Percentiles rank a stretch among this genome's conserved stretches.
These are phyloP conservation scores for Pouteria campechiana DNA, from an alignment of 179 eudicot genomes.

Conservation along the genomic window DNA sequence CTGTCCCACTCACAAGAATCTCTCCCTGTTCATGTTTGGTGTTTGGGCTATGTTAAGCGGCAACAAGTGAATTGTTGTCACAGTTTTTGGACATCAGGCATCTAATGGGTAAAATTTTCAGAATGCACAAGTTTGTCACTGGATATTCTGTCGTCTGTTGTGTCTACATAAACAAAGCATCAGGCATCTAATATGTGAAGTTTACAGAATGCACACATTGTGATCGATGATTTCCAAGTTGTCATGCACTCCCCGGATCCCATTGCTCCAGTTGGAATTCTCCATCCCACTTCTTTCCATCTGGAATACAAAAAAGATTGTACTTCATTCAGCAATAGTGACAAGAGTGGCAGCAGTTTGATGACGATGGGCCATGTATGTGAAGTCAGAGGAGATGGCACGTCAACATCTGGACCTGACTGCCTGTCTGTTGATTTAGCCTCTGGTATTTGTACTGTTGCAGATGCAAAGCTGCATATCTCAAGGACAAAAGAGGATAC, in stretches of 20 bases:
- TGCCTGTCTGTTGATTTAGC: constrained; percentile 11
- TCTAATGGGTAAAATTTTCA: too few species aligned
- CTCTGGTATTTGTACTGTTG: constrained; percentile 9
- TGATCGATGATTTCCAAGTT: constrained; percentile 75
- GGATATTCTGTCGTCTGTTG: too few species aligned
- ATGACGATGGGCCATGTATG: constrained; percentile 29
- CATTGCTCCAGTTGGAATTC: constrained; percentile 94
- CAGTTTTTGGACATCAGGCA: too few species aligned
- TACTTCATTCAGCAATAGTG: constrained; percentile 14
- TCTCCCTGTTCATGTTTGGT: too few species aligned
- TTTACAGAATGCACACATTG: constrained; percentile 79
- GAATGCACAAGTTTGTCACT: too few species aligned
- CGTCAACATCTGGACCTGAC: constrained; percentile 10
- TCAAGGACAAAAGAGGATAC: constrained; percentile 44
- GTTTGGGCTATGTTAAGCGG: too few species aligned
- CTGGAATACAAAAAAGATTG: constrained; percentile 45
- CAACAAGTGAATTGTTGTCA: too few species aligned
- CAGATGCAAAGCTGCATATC: constrained; percentile 19
- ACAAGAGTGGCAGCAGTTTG: constrained; percentile 8
- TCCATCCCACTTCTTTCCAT: constrained; percentile 86
- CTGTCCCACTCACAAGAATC: too few species aligned
- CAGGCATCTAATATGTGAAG: background rate
- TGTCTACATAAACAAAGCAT: too few species aligned
- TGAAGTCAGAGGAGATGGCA: constrained; percentile 60
- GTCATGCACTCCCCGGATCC: constrained; percentile 74